Evolutionary conservation across 2,329 filamentous ascomycete species (phyloP), one percentile per base, ranked within the genome.

Genomic region (Alternaria postmessia): DNA sequence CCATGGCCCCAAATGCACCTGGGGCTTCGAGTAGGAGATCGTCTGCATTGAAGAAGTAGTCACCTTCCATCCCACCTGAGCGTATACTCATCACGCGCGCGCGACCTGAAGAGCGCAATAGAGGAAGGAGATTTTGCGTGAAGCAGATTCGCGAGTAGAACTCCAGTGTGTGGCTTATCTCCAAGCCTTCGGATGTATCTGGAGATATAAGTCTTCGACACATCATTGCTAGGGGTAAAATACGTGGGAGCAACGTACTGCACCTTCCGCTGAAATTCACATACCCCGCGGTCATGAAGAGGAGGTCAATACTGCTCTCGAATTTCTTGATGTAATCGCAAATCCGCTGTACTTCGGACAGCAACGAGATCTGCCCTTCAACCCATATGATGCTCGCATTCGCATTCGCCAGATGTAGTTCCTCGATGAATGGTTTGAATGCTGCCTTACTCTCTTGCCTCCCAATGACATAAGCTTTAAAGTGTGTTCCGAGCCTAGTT

Each of bases 71-170:
- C 5, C 79, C 78, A n/a, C 75, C 79, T 1, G 54, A 68, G 16
- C 76, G 51, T 22, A 81, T 73, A 60, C 70, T 77, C 61, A 81
- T 55, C 34, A 81, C 78, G 39, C 74, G 65, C 32, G 30, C 0
- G 9, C 26, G 9, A 16, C 30, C 58, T 18, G 67, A 53, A 26
- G 41, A 42, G 7, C 55, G 56, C 7, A 85, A 73, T 0, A 81
- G 70, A 0, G 82, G 81, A 7, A 83, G 77, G 4, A 84, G 76
- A 28, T 76, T 70, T 14, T 69, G 63, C 30, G 79, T 64, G 62
- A 82, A 82, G 3, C 80, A 69, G n/a, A 83, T 77, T 5, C 82
- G 78, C 3, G 77, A 75, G 74, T 84, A 84, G 67, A 81, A 83
- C 38, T 48, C 20, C 4, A 48, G 46, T 48, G 68, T 76, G 38